Evolutionary conservation across 768 basidiomycete species (phyloP), one percentile per base, ranked within the genome.

Genomic region (Suillus subaureus): DNA sequence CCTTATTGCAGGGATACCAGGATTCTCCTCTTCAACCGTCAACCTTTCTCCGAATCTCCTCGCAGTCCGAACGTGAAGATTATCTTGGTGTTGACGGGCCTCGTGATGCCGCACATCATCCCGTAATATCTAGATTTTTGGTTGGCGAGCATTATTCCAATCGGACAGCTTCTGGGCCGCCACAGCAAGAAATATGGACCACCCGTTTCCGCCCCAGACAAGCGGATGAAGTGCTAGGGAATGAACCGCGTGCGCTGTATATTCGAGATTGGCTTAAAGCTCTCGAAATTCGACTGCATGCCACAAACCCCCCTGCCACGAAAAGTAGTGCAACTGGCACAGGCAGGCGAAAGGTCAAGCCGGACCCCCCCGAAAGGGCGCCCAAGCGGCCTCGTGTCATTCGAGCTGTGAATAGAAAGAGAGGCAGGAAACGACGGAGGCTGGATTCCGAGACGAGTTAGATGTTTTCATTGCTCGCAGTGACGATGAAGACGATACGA

Each of bases 221-320:
- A 49, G 93, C 93, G 15, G 83, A 84, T 28, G 86, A 96, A 66
- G 87, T 95, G 4, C 80, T 97, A 1, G 93, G 93, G 8, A 96
- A 95, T 71, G 88, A 92, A 73, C 73, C 76, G 11, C 85, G 86
- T 58, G 90, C 94, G 1, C 70, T 81, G 33, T 92, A 89, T 75
- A 80, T 96, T 63, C 85, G 90, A 45, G 86, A 91, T 61, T 96
- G 94, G 94, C 81, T 96, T 57, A 76, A 77, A 31, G 87, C 90
- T n/a, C 83, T 93, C 15, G 85, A 87, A 67, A 70, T 94, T 28
- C 84, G 85, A n/a, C 75, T 84, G 23, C 57, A 49, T 23, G 47
- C 67, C 61, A 65, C 63, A 63, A 61, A 63, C 57, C 62, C 63
- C 3, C 49, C 37, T 35, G 35, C 18, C 21, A 31, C 62, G 62